Evolutionary conservation across 768 basidiomycete genomes (phyloP), one percentile per base, ranked within the genome.

Genomic region (Suillus luteus): DNA sequence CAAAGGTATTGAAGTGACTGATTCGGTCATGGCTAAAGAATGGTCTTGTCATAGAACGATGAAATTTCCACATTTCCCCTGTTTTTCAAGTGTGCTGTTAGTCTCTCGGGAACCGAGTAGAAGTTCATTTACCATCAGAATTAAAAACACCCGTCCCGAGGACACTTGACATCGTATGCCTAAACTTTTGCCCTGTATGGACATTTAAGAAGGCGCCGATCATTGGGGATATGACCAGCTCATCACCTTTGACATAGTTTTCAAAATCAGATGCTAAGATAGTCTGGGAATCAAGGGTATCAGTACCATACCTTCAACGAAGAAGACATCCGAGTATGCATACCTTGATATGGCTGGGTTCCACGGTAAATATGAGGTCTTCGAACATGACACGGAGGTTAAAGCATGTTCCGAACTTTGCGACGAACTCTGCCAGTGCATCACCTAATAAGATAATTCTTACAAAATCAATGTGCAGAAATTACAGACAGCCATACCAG

Each of bases 61-160:
- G 86, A 67, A 87, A 87, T 76, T 82, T 84, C 84, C 83, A 85
- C 77, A 82, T 80, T 9, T 82, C 81, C 38, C 76, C 79, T 80
- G 51, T 31, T 1, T 40, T 4, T 14, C 31, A 31, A 12, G 40
- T 77, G 71, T 35, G 73, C 76, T 51, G 60, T 60, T 14, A 38
- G 6, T 35, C 40, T 2, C 6, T 27, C n/a, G 17, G 33, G n/a
- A 38, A 27, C 17, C 24, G 43, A 27, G 27, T 6, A 33, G 19
- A 55, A 62, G 48, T 27, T 49, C 37, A 61, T 78, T 63, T 67
- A 82, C 87, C 87, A 61, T 89, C 87, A 15, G 86, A 84, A 66
- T 90, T 89, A 71, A 90, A 90, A 5, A 90, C 85, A 0, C 89
- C 89, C 12, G 80, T 80, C 0, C 89, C 89, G 17, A 89, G 73